A percentile compares a stretch with the other conserved stretches of the same genome.
These are phyloP conservation scores for Arthrinium phaeospermum DNA, from an alignment of 2,329 filamentous ascomycete species.

Conservation along the genomic window DNA sequence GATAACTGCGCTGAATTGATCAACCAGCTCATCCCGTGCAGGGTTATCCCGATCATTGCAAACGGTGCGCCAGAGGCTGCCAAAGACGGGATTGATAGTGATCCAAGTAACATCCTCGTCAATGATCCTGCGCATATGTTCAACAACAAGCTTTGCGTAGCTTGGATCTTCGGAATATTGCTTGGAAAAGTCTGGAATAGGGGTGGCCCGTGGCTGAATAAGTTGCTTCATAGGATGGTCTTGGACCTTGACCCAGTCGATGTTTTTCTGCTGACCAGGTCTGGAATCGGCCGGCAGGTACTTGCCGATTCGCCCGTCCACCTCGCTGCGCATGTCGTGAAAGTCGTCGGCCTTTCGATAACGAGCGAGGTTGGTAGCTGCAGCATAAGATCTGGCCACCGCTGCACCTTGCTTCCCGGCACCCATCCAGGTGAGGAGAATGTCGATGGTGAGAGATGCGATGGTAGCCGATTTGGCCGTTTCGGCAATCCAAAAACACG, in stretches of 20 bases:
- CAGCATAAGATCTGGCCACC: slow-evolving; percentile 22
- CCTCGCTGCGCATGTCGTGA: not conserved
- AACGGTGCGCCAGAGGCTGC: slow-evolving; percentile 53
- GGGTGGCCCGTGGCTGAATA: slow-evolving; percentile 19
- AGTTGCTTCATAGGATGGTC: slow-evolving; percentile 16
- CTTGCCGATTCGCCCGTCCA: slow-evolving; percentile 12
- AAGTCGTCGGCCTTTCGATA: not conserved
- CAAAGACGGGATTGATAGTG: slow-evolving; percentile 56
- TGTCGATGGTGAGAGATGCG: slow-evolving; percentile 21
- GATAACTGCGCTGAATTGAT: slow-evolving; percentile 48
- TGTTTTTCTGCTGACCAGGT: not conserved
- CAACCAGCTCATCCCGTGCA: slow-evolving; percentile 47
- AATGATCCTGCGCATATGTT: slow-evolving; percentile 50
- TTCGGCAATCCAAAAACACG: slow-evolving; percentile 41
- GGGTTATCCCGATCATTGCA: slow-evolving; percentile 52
- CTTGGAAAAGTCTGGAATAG: slow-evolving; percentile 42
- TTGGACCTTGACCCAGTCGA: not conserved
- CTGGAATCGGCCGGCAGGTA: not conserved
- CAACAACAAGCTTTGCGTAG: slow-evolving; percentile 46
- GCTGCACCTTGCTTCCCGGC: slow-evolving; percentile 21
- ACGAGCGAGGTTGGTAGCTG: slow-evolving; percentile 28
- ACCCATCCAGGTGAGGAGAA: slow-evolving; percentile 42
- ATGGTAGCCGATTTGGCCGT: slow-evolving; percentile 37
- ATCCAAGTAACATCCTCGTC: slow-evolving; percentile 49
- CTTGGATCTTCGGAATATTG: slow-evolving; percentile 44